Conservation (phyloP, 2,329 filamentous ascomycete species). For the Colletotrichum sublineola region DNA sequence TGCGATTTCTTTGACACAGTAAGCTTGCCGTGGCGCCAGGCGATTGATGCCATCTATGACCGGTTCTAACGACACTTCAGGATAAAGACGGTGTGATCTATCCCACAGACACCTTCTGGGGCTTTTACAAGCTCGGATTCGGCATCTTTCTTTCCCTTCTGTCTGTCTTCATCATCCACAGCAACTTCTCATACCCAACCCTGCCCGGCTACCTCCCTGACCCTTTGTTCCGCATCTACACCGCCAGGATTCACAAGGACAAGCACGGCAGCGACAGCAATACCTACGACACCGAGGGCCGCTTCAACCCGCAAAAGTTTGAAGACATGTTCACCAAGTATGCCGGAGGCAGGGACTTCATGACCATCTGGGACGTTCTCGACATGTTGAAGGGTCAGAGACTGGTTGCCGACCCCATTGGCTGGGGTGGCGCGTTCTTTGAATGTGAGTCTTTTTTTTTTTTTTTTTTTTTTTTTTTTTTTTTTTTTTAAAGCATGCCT, state of each 20-base stretch:
- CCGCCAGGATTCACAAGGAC: constrained; percentile 56
- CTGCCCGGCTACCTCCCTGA: constrained; percentile 54
- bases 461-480: constrained; percentile 26
- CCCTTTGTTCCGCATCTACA: constrained; percentile 54
- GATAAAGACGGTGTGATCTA: constrained; percentile 57
- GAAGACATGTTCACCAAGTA: constrained; percentile 66
- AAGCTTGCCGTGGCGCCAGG: accelerated
- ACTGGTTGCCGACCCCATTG: constrained; percentile 58
- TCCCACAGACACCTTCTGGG: constrained; percentile 55
- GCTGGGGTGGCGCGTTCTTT: constrained; percentile 46
- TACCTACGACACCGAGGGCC: constrained; percentile 62
- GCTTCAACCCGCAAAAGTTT: constrained; percentile 63
- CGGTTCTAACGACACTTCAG: neutral
- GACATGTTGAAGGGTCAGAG: constrained; percentile 56
- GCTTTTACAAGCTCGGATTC: constrained; percentile 57
- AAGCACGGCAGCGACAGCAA: constrained; percentile 62
- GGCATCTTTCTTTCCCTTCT: constrained; percentile 55
- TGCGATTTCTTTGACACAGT: constrained; percentile 57
- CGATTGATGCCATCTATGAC: too few species aligned
- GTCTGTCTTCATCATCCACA: constrained; percentile 56
- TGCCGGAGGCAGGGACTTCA: constrained; percentile 54
- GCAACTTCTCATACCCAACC: constrained; percentile 61
- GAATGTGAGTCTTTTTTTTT: constrained; percentile 49
- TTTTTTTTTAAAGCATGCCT: neutral
- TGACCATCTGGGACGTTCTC: constrained; percentile 54